Conservation (phyloP, 805 yeast species). For the Maudiozyma serrabonitensis region DNA sequence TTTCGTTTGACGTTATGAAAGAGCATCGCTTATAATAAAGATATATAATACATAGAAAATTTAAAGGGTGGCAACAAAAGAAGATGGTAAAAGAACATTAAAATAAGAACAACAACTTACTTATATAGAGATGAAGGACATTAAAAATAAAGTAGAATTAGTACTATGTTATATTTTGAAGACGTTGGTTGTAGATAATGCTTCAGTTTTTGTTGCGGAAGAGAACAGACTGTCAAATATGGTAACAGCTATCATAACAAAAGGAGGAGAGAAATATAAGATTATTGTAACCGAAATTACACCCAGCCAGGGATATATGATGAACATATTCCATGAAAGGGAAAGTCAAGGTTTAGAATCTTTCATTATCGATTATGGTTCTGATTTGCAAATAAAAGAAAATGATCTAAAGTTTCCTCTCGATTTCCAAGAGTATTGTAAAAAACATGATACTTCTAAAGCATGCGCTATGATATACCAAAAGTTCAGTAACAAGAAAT, state of each 20-base stretch:
- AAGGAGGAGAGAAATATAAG: background rate
- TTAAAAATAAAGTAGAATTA: background rate
- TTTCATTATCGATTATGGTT: background rate
- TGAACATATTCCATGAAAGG: background rate
- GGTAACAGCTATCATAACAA: background rate
- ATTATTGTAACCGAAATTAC: background rate
- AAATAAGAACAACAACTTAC: background rate
- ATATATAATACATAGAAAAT: background rate
- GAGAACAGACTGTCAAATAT: background rate
- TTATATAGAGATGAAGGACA: background rate
- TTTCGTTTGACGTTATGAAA: too few species aligned
- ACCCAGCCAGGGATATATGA: background rate
- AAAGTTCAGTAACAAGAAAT: background rate
- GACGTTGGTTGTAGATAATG: background rate
- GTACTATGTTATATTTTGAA: background rate
- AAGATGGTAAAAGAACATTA: background rate
- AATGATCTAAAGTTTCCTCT: background rate
- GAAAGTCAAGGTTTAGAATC: background rate
- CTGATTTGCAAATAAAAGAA: background rate
- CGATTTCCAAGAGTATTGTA: background rate
- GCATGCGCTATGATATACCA: background rate
- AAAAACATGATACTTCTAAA: background rate
- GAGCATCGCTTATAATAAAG: too few species aligned
- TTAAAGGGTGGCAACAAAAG: background rate
- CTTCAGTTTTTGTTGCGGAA: background rate